Evolutionary conservation across 2,329 filamentous ascomycete species (phyloP), one percentile per base, ranked within the genome.

Genomic region (Bimuria novae-zelandiae): DNA sequence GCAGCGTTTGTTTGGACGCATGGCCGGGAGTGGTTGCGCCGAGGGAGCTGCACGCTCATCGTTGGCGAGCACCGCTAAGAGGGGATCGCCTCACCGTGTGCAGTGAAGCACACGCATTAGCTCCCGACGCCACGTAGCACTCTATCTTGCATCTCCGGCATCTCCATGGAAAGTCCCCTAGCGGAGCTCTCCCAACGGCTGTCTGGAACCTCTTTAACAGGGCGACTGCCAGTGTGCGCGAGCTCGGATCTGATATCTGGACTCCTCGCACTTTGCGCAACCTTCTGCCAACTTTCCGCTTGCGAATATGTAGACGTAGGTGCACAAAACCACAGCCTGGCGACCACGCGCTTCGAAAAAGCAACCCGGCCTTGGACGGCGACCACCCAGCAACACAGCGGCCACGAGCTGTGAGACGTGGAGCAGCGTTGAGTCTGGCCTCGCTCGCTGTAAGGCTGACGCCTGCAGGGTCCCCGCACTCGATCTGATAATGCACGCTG

Each of bases 131-230:
- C 62, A 57, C 61, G 46, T 40, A 14, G 32, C 42, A 27, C 10
- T 32, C 49, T 51, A 32, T 50, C 36, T 33, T 41, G 60, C 64
- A 61, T 71, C 69, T 71, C 69, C 69, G 69, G 68, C 59, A 56
- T 71, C 68, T 71, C 68, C 69, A 67, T 59, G 54, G 59, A 6
- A 11, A 42, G 42, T 36, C 19, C 16, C 45, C 35, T 22, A 8
- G 12, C 36, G n/a, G 17, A 17, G 21, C 14, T n/a, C 22, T 27
- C 21, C 7, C 30, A 19, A 37, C 49, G 30, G 3, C 30, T 10
- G 21, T 14, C 22, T 29, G 25, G 25, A 32, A 19, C 42, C 19
- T 19, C 47, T 30, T 61, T 64, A 63, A 62, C 57, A 59, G 25
- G 39, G 27, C 54, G 25, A 22, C 40, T 39, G 49, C 56, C 53